Conservation (phyloP, 225 moss, liverwort and hornwort genomes). For the Lunularia cruciata region DNA sequence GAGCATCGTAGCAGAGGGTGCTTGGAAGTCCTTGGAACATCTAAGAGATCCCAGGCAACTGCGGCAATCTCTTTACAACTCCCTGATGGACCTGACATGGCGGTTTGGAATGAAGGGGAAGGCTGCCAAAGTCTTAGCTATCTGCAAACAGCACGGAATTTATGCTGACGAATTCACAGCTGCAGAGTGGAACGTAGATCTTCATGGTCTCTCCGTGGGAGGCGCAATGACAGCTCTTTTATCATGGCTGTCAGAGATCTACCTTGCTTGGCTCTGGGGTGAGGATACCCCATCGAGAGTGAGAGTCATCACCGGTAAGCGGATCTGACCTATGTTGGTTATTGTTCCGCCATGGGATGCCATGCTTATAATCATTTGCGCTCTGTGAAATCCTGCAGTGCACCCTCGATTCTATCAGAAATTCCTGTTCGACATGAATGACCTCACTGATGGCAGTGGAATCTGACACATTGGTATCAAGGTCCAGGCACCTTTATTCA, state of each 20-base stretch:
- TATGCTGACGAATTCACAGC: conserved; percentile 59
- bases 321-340: no score
- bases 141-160: conserved; percentile 56
- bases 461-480: no score
- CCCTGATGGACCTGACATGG: conserved; percentile 76
- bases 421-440: no score
- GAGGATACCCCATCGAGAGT: conserved; percentile 68
- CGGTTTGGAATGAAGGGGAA: conserved; percentile 61
- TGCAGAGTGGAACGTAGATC: conserved; percentile 80
- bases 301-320: conserved; percentile 54
- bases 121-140: conserved; percentile 58
- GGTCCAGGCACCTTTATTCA: no score
- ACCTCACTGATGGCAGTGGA: no score
- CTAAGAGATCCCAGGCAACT: conserved; percentile 41
- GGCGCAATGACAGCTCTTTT: conserved; percentile 65
- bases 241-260: conserved; percentile 74
- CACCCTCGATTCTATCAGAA: no score
- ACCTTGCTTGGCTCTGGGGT: conserved; percentile 79
- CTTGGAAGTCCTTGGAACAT: conserved; percentile 47
- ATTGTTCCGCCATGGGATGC: no score
- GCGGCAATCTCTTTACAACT: conserved; percentile 71
- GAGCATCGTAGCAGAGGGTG: conserved; percentile 36
- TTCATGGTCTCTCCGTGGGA: conserved; percentile 83
- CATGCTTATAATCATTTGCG: no score
- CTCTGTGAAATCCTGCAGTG: no score